Evolutionary conservation across 805 yeast genomes (phyloP).

Genomic region (Saturnispora sanitii): DNA sequence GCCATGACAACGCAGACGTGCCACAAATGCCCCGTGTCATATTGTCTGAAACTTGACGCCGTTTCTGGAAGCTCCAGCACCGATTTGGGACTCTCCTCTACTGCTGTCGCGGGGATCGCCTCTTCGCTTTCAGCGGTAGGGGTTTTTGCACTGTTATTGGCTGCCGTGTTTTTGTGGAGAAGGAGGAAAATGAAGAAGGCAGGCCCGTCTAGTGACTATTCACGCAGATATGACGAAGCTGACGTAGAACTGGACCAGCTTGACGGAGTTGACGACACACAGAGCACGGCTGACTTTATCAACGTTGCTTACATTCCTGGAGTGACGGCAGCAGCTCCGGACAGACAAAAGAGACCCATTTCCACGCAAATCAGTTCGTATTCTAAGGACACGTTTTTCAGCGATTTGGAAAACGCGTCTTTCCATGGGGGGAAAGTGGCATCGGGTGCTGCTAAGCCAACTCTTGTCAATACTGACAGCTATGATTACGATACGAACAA

Average conservation of each 20-base stretch:
- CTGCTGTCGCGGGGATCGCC: conserved; percentile 48
- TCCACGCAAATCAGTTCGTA: conserved; percentile 15
- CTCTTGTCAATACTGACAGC: conserved; percentile 20
- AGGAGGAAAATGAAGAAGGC: no score
- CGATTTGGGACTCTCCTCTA: conserved; percentile 26
- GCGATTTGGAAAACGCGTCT: conserved; percentile 27
- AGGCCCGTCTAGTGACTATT: conserved; percentile 31
- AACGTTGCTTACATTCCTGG: conserved; percentile 95
- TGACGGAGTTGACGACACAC: background rate
- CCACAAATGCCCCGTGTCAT: conserved; percentile 42
- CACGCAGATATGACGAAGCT: conserved; percentile 56
- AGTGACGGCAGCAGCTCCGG: conserved; percentile 42
- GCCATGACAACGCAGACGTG: conserved; percentile 48
- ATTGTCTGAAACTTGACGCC: conserved; percentile 32
- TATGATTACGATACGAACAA: conserved; percentile 13
- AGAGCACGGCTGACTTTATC: conserved; percentile 65
- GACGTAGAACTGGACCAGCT: conserved; percentile 22
- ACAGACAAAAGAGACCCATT: background rate
- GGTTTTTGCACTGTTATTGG: no score
- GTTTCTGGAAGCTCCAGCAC: conserved; percentile 6
- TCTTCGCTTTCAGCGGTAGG: no score
- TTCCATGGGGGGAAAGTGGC: conserved; percentile 26
- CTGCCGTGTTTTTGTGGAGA: no score
- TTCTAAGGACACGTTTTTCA: conserved; percentile 27
- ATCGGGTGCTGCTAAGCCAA: conserved; percentile 21